Percentiles rank a stretch among this genome's conserved stretches.
These are phyloP conservation scores for Sugiyamaella americana DNA, from an alignment of 805 yeast species.

Conservation along the genomic window DNA sequence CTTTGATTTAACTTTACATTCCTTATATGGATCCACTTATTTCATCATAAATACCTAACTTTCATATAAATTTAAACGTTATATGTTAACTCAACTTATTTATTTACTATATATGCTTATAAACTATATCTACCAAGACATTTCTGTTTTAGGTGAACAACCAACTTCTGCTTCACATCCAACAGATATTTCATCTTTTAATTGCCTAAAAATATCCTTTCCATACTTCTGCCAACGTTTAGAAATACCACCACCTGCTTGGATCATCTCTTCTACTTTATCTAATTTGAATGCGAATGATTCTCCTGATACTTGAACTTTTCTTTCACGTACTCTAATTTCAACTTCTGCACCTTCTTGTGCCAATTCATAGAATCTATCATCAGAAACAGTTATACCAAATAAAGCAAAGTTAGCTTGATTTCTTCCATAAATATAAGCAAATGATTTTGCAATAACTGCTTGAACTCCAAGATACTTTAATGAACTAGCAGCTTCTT, in stretches of 20 bases:
- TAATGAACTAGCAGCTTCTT: conserved; percentile 11
- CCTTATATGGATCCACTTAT: too few species aligned
- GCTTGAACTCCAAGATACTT: conserved; percentile 12
- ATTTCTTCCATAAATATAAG: conserved; percentile 13
- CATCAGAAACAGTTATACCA: conserved; percentile 17
- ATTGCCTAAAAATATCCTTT: conserved; percentile 8
- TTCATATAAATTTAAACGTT: too few species aligned
- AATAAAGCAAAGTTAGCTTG: conserved; percentile 16
- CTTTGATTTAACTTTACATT: too few species aligned
- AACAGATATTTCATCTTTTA: conserved; percentile 8
- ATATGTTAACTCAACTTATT: too few species aligned
- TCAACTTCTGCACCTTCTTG: conserved; percentile 7
- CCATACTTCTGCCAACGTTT: conserved; percentile 14
- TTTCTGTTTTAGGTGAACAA: too few species aligned
- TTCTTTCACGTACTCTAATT: conserved; percentile 7
- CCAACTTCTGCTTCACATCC: too few species aligned
- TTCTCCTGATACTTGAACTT: conserved; percentile 7
- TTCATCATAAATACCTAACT: too few species aligned
- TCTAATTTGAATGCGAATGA: conserved; percentile 14
- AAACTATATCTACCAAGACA: too few species aligned
- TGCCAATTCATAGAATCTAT: conserved; percentile 11
- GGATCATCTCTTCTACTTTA: conserved; percentile 9
- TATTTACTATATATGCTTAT: too few species aligned
- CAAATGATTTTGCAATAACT: conserved; percentile 15
- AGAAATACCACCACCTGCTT: conserved; percentile 13